Evolutionary conservation across 1,284 basidiomycete species (phyloP).

Genomic region (Agroathelia rolfsii): DNA sequence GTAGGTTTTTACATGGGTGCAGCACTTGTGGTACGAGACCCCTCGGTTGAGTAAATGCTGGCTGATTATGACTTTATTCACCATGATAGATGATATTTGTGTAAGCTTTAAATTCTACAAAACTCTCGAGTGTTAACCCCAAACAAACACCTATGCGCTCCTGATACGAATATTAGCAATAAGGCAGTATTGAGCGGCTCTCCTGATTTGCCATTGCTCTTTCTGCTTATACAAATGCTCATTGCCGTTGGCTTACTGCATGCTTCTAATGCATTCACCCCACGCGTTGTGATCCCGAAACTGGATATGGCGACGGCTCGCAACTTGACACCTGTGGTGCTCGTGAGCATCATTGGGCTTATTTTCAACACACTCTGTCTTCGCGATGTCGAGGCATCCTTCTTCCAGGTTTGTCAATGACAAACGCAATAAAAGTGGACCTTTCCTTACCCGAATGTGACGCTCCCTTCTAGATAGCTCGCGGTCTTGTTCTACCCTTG

Average conservation of each 20-base stretch:
- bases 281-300: slow-evolving; percentile 45
- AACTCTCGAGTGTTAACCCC: no score
- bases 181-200: slow-evolving; percentile 64
- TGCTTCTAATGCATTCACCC: slow-evolving; percentile 32
- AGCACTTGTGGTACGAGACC: slow-evolving; percentile 51
- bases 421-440: slow-evolving; percentile 17
- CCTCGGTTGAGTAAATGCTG: slow-evolving; percentile 9
- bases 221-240: slow-evolving; percentile 58
- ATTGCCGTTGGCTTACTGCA: slow-evolving; percentile 62
- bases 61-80: slow-evolving; percentile 1
- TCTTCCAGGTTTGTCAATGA: slow-evolving; percentile 54
- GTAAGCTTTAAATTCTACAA: slow-evolving; percentile 30
- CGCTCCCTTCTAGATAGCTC: slow-evolving; percentile 84
- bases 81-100: slow-evolving; percentile 55
- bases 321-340: slow-evolving; percentile 52
- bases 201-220: slow-evolving; percentile 58
- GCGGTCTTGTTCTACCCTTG: slow-evolving; percentile 80
- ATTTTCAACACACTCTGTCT: slow-evolving; percentile 73
- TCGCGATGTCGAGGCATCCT: slow-evolving; percentile 66
- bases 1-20: slow-evolving; percentile 71
- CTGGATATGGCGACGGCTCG: slow-evolving; percentile 40
- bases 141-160: slow-evolving; percentile 3
- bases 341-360: slow-evolving; percentile 61
- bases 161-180: no score
- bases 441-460: no score